Evolutionary conservation across 148 eudicot species (phyloP).

Genomic region (Simmondsia chinensis): DNA sequence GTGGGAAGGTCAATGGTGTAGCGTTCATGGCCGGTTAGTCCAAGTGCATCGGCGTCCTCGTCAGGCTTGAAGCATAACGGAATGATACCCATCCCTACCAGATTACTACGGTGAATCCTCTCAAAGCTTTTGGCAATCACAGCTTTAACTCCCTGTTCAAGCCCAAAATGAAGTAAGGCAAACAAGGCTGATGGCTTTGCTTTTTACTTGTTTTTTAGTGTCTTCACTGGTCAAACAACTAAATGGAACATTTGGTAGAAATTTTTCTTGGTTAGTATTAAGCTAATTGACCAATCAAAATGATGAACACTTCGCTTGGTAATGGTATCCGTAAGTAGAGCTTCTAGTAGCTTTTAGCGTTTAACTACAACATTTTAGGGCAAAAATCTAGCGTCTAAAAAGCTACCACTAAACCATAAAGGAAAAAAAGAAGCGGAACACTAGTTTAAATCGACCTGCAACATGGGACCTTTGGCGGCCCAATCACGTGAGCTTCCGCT

Average conservation of each 20-base stretch:
- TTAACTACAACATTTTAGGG: no score
- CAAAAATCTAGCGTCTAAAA: no score
- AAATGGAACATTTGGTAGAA: neutral
- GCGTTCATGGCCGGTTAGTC: constrained; percentile 91
- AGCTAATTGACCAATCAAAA: no score
- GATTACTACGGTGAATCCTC: constrained; percentile 95
- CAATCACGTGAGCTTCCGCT: constrained; percentile 99
- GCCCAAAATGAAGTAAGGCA: neutral
- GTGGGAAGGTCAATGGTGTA: constrained; percentile 95
- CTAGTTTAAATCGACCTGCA: no score
- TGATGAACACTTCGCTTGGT: no score
- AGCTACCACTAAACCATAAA: no score
- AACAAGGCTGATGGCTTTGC: no score
- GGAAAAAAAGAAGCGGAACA: no score
- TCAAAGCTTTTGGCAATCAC: constrained; percentile 96
- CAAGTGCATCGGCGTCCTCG: constrained; percentile 89
- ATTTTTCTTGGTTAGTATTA: no score
- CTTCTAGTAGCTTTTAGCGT: no score
- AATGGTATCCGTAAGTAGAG: no score
- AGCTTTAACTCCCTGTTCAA: constrained; percentile 90
- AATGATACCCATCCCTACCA: constrained; percentile 94
- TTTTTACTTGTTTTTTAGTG: no score
- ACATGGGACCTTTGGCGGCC: constrained; percentile 99
- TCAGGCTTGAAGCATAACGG: constrained; percentile 97
- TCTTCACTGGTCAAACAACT: neutral